Conservation (phyloP, 2,329 filamentous ascomycete species). For the Microcyclosporella mali region DNA sequence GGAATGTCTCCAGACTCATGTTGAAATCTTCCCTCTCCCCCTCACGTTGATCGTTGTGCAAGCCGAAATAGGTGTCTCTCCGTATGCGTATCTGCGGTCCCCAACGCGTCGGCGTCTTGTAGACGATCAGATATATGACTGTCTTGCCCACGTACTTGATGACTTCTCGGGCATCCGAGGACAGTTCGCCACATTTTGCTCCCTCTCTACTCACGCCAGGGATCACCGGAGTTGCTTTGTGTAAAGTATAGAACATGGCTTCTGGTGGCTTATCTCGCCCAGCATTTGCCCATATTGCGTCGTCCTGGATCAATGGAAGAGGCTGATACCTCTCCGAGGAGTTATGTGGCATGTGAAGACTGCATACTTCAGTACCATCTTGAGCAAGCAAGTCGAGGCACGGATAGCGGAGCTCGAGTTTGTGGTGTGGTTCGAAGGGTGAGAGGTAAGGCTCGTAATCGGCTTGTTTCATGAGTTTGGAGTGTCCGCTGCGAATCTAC, state of each 20-base stretch:
- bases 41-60: slow-evolving; percentile 1
- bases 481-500: not conserved
- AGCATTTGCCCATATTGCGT: slow-evolving; percentile 3
- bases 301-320: slow-evolving; percentile 9
- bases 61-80: slow-evolving; percentile 2
- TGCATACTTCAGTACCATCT: slow-evolving; percentile 2
- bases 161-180: slow-evolving; percentile 6
- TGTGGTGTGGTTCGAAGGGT: slow-evolving; percentile 4
- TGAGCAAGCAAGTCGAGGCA: slow-evolving; percentile 4
- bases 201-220: not conserved
- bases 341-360: slow-evolving; percentile 8
- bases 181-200: not conserved
- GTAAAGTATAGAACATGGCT: slow-evolving; percentile 8
- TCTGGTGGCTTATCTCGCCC: slow-evolving; percentile 8
- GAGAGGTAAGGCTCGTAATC: not conserved
- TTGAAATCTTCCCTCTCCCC: slow-evolving; percentile 6
- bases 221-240: slow-evolving; percentile 1
- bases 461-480: not conserved
- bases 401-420: slow-evolving; percentile 7
- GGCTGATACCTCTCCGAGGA: slow-evolving; percentile 7
- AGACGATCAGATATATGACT: slow-evolving; percentile 3
- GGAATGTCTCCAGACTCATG: slow-evolving; percentile 6
- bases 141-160: slow-evolving; percentile 6
- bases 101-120: not conserved
- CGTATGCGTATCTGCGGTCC: slow-evolving; percentile 6